A percentile compares a stretch with the other conserved stretches of the same genome.
phyloP scores from a whole-genome alignment of 495 filamentous ascomycete species.

The Neurospora sublineolata region DNA sequence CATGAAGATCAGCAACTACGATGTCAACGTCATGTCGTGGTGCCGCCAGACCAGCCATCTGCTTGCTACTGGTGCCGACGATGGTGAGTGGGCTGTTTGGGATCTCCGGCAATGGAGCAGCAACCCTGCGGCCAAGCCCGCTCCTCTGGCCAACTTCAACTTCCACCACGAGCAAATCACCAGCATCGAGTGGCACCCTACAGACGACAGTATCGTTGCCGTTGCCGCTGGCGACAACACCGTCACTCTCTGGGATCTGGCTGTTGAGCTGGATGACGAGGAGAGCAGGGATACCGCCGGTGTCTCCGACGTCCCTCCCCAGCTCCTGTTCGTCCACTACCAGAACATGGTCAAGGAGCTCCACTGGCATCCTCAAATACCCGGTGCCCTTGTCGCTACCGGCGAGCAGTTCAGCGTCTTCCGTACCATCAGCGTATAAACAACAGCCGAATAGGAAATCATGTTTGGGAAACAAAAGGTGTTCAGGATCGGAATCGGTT shows the following conservation, averaged over 20 bases:
- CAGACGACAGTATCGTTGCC: slow-evolving; percentile 86
- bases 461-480: not conserved
- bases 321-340: slow-evolving; percentile 92
- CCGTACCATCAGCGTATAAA: slow-evolving; percentile 55
- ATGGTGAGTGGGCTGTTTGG: slow-evolving; percentile 93
- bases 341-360: slow-evolving; percentile 87
- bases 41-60: slow-evolving; percentile 75
- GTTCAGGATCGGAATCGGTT: not conserved
- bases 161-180: slow-evolving; percentile 96
- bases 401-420: slow-evolving; percentile 73
- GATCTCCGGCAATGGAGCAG: slow-evolving; percentile 72
- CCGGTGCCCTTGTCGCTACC: slow-evolving; percentile 80
- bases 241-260: slow-evolving; percentile 90
- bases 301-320: slow-evolving; percentile 81
- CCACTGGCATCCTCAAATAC: slow-evolving; percentile 96
- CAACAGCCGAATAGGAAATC: not conserved
- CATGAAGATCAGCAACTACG: slow-evolving; percentile 68
- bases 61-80: slow-evolving; percentile 84
- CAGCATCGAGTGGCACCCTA: slow-evolving; percentile 93
- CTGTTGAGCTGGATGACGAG: slow-evolving; percentile 93
- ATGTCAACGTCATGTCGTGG: slow-evolving; percentile 96
- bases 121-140: slow-evolving; percentile 54
- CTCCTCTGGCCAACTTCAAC: slow-evolving; percentile 75
- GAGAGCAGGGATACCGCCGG: slow-evolving; percentile 83
- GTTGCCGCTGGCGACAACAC: slow-evolving; percentile 91